Evolutionary conservation across 1,284 basidiomycete species (phyloP), one percentile per base, ranked within the genome.

Genomic region (Austroboletus novae-zelandiae): DNA sequence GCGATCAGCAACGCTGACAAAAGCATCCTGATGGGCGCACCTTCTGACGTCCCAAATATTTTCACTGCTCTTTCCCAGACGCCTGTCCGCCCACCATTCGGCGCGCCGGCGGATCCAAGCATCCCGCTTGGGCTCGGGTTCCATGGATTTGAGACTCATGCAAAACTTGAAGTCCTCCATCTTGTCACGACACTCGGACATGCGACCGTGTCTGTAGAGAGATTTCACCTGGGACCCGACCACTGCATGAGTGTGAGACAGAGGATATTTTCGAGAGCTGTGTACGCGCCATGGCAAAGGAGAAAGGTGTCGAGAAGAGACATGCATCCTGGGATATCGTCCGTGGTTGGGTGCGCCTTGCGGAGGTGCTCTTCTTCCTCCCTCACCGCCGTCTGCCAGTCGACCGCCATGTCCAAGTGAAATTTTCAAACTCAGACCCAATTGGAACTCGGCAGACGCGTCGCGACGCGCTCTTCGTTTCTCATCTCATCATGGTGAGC

Each of bases 111-210:
- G 76, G 50, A 98, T 85, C 94, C 94, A 99, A 9, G 81, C 80
- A 48, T 90, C 81, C 25, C 89, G 79, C 62, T 83, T 82, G 61
- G 86, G 81, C 50, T 95, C 92, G 10, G 82, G 81, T 44, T 86
- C 79, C 68, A 91, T 74, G 23, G 81, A 78, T 67, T 94, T 95
- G 56, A 89, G 74, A 52, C 85, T 89, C 74, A 98, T 75, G 72
- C 96, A 99, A 71, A 91, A 97, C 72, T 98, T 98, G 79, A 96
- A 96, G 61, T 97, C 94, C 57, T 94, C 86, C 62, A 88, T 79
- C 66, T 96, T 94, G 47, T 78, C 76, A 0, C 74, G 75, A 68
- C 96, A 98, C 53, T 86, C 81, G 2, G 87, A 77, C 60, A 89
- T 79, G 44, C 83, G 76, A 5, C 96, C 96, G 60, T 88, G 85